Conservation (phyloP, 1,284 basidiomycete species). For the Microbotryum lychnidis-dioicae region DNA sequence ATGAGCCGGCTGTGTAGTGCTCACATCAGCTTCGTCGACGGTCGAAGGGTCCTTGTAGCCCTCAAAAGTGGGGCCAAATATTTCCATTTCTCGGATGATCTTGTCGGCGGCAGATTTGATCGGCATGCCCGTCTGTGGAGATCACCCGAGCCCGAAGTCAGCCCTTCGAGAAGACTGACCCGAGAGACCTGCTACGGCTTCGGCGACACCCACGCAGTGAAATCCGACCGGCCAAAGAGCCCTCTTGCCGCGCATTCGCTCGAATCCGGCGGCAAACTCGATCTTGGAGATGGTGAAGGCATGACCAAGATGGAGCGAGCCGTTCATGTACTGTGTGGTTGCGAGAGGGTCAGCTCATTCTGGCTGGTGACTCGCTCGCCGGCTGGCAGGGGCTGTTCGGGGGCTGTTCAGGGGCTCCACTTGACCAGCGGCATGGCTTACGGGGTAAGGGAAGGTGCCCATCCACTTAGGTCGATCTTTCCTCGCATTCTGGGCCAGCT, state of each 20-base stretch:
- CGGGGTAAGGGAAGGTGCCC: constrained; percentile 82
- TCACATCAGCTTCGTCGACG: constrained; percentile 8
- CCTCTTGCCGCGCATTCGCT: constrained; percentile 90
- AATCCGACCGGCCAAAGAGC: constrained; percentile 93
- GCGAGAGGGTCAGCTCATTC: not conserved
- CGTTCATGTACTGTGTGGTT: constrained; percentile 76
- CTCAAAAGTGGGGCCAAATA: constrained; percentile 88
- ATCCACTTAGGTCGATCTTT: constrained; percentile 88
- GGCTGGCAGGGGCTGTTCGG: not conserved
- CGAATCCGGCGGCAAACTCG: constrained; percentile 92
- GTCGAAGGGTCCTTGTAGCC: constrained; percentile 9
- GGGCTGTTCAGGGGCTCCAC: not conserved
- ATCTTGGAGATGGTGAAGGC: constrained; percentile 98
- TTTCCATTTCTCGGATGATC: constrained; percentile 90
- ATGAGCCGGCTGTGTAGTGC: no score
- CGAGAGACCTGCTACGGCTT: no score
- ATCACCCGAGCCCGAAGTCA: not conserved
- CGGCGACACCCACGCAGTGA: constrained; percentile 52
- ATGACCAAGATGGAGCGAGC: constrained; percentile 91
- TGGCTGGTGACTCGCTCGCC: not conserved
- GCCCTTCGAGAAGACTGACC: not conserved
- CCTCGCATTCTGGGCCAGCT: constrained; percentile 38
- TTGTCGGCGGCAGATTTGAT: constrained; percentile 79
- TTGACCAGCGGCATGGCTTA: constrained; percentile 2
- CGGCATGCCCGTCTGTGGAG: constrained; percentile 24